These are phyloP conservation scores for Tricladium varicosporioides DNA, from an alignment of 2,329 filamentous ascomycete species.

Conservation along the genomic window DNA sequence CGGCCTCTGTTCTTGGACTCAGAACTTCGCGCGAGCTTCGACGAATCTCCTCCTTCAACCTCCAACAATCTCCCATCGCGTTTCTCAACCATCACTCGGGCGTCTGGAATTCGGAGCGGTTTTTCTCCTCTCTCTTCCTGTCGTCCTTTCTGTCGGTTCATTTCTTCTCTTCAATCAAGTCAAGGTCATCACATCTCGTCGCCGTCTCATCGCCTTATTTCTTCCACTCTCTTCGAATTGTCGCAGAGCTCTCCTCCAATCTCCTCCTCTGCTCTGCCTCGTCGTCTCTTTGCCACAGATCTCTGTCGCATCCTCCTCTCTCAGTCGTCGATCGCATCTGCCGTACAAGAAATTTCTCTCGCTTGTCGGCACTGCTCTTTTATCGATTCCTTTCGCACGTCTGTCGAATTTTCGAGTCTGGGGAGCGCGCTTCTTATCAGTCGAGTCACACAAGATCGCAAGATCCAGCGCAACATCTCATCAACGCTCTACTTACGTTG, in stretches of 20 bases:
- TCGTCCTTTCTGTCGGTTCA: conserved; percentile 30
- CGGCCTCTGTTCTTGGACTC: not conserved
- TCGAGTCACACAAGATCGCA: conserved; percentile 30
- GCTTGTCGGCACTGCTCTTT: conserved; percentile 28
- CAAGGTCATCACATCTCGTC: conserved; percentile 22
- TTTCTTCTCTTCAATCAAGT: conserved; percentile 28
- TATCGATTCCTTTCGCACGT: conserved; percentile 30
- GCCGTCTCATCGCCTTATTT: conserved; percentile 29
- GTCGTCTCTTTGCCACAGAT: conserved; percentile 15
- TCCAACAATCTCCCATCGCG: conserved; percentile 16
- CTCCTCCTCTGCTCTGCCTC: conserved; percentile 4
- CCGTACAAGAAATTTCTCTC: conserved; percentile 25
- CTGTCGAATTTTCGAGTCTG: conserved; percentile 27
- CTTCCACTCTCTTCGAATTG: conserved; percentile 25
- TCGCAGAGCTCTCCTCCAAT: conserved; percentile 22
- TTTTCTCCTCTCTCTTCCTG: conserved; percentile 34
- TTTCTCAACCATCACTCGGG: conserved; percentile 27
- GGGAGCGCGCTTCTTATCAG: conserved; percentile 29
- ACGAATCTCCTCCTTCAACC: conserved; percentile 11
- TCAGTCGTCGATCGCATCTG: conserved; percentile 20
- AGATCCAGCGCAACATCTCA: conserved; percentile 21
- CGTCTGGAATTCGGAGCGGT: conserved; percentile 33
- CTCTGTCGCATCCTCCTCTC: conserved; percentile 27
- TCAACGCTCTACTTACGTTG: conserved; percentile 19
- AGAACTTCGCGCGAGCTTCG: conserved; percentile 15